Base-by-base conservation (phyloP, 2,329 filamentous ascomycete genomes). In the Coniochaeta ligniaria region DNA sequence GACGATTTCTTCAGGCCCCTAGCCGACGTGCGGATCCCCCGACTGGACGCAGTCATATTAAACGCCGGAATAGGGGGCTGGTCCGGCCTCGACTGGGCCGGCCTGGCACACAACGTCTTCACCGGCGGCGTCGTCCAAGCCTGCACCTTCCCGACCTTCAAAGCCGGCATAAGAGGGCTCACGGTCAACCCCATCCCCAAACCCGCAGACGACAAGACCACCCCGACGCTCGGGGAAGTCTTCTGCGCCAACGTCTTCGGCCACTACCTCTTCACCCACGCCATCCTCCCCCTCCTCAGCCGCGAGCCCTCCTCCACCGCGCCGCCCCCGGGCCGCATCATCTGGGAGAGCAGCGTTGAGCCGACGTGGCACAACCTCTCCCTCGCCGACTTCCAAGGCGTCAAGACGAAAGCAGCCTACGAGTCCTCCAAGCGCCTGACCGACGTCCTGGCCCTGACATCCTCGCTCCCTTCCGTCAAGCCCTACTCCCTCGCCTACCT, bases 201-300 rank as follows among this genome's bases (percentile, higher is more conserved):
- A 70, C 76, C 82, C 16, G 28, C 71, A 73, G 63, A 58, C 66
- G 54, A 62, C 45, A 58, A 54, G 62, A 59, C 75, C 17, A 83
- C 86, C 61, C 86, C 88, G 0, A 76, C 78, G 6, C 77, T 99
- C 0, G 93, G 92, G 3, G 82, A 91, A 66, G 86, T 96, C 20
- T 99, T 98, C 72, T 89, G 88, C 71, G 89, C 94, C 57, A 98
- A 98, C 70, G 83, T 96, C 33, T 98, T 99, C 71, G 95, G 95
- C 0, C 95, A 99, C 76, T 98, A 99, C 72, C 77, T 97, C 69
- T 85, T 99, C 26, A 85, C 85, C 17, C 93, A 96, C 72, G 86
- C 88, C 69, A 81, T 98, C 12, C 82, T 89, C 66, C 89, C 91
- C 0, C 78, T 97, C 12, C 81, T 99, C 66, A 76, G 78, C 67